phyloP scores from a whole-genome alignment of 305 asterid species.

The Withania somnifera region DNA sequence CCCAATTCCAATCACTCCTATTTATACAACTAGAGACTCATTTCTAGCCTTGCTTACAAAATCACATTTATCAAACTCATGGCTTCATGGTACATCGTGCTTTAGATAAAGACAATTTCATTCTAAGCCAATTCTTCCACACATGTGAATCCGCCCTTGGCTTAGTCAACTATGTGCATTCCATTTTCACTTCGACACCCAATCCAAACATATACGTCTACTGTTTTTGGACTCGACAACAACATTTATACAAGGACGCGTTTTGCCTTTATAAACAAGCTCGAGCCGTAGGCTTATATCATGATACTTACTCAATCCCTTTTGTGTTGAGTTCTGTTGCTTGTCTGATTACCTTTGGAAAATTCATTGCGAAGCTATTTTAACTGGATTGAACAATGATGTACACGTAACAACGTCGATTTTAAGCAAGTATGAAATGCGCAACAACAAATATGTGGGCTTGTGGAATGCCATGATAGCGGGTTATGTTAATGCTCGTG shows the following conservation, averaged over 20 bases:
- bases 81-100: constrained; percentile 2
- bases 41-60: background rate
- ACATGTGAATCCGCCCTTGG: background rate
- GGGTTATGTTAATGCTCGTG: constrained; percentile 5
- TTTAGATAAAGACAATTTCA: constrained; percentile 2
- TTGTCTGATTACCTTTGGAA: background rate
- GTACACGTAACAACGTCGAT: background rate
- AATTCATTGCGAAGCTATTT: constrained; percentile 3
- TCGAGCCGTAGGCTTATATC: background rate
- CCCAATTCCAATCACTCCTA: background rate
- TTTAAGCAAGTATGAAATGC: background rate
- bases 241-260: background rate
- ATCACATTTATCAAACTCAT: constrained; percentile 6
- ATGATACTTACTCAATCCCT: constrained; percentile 3
- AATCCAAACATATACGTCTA: constrained; percentile 4
- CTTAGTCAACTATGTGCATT: constrained; percentile 1
- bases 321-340: background rate
- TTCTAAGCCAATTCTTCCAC: background rate
- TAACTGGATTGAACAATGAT: background rate
- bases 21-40: background rate
- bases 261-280: constrained; percentile 1
- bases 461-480: constrained; percentile 8
- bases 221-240: background rate
- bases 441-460: background rate
- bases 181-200: background rate